Conservation (phyloP, 805 yeast genomes). For the Teunomyces tritomae region DNA sequence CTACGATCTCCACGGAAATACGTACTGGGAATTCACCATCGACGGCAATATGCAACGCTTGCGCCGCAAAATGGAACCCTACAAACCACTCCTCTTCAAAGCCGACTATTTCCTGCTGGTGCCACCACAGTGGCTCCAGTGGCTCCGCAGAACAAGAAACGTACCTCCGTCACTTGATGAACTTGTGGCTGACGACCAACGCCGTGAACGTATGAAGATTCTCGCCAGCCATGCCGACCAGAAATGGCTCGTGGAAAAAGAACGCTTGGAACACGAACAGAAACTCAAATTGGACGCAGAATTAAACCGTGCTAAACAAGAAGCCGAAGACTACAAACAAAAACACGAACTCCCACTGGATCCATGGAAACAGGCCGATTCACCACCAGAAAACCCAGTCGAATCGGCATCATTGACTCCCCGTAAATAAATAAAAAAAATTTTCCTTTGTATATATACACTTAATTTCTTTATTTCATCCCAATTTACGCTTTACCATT, state of each 20-base stretch:
- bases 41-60: conserved; percentile 52
- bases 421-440: conserved; percentile 16
- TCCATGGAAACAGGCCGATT: conserved; percentile 39
- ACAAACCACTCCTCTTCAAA: conserved; percentile 43
- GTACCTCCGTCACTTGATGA: conserved; percentile 64
- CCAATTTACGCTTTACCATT: conserved; percentile 24
- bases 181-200: conserved; percentile 51
- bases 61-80: conserved; percentile 64
- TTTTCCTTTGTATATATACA: too few species aligned
- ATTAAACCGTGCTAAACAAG: conserved; percentile 25
- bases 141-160: conserved; percentile 67
- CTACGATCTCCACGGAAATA: conserved; percentile 79
- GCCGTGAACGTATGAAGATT: conserved; percentile 53
- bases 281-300: conserved; percentile 29
- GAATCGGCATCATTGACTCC: conserved; percentile 39
- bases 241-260: conserved; percentile 38
- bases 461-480: conserved; percentile 2
- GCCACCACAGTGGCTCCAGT: conserved; percentile 76
- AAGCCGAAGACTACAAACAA: conserved; percentile 7
- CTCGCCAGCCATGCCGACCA: conserved; percentile 48
- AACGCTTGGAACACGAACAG: conserved; percentile 31
- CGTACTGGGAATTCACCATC: conserved; percentile 77
- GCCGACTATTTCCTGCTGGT: conserved; percentile 59
- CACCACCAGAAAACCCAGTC: conserved; percentile 28
- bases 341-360: conserved; percentile 8